Evolutionary conservation across 345 rosid genomes (phyloP).

Genomic region (Physaria fendleri): DNA sequence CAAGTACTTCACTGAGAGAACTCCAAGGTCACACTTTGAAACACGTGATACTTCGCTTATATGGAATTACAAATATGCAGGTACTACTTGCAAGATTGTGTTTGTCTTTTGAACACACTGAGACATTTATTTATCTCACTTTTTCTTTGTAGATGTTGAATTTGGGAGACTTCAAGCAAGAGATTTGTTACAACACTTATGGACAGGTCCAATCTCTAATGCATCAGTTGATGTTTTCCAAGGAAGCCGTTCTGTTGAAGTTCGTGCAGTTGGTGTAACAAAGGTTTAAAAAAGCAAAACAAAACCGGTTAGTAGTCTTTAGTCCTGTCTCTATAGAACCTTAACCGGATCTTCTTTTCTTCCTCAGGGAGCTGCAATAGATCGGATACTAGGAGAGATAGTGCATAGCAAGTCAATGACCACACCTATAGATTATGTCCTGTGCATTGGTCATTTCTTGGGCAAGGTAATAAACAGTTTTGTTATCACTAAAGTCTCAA

Average conservation of each 20-base stretch:
- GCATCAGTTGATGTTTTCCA: slow-evolving; percentile 99
- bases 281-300: slow-evolving; percentile 69
- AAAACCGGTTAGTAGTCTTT: no score
- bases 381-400: slow-evolving; percentile 92
- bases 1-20: slow-evolving; percentile 91
- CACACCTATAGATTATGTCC: slow-evolving; percentile 86
- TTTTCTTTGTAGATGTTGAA: slow-evolving; percentile 57
- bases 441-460: slow-evolving; percentile 93
- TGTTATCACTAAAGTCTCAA: not conserved
- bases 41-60: slow-evolving; percentile 84
- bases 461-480: slow-evolving; percentile 55
- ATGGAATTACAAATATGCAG: slow-evolving; percentile 99
- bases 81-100: slow-evolving; percentile 30
- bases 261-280: slow-evolving; percentile 96
- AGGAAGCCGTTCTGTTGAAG: slow-evolving; percentile 96
- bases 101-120: not conserved
- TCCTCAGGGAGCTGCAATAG: slow-evolving; percentile 91
- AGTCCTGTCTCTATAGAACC: not conserved
- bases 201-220: slow-evolving; percentile 99
- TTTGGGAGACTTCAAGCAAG: slow-evolving; percentile 98
- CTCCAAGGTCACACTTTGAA: slow-evolving; percentile 93
- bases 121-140: not conserved
- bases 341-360: slow-evolving; percentile 4
- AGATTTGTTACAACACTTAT: slow-evolving; percentile 98
- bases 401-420: slow-evolving; percentile 92